Conservation (phyloP, 805 yeast genomes). For the Starmerella asiatica region DNA sequence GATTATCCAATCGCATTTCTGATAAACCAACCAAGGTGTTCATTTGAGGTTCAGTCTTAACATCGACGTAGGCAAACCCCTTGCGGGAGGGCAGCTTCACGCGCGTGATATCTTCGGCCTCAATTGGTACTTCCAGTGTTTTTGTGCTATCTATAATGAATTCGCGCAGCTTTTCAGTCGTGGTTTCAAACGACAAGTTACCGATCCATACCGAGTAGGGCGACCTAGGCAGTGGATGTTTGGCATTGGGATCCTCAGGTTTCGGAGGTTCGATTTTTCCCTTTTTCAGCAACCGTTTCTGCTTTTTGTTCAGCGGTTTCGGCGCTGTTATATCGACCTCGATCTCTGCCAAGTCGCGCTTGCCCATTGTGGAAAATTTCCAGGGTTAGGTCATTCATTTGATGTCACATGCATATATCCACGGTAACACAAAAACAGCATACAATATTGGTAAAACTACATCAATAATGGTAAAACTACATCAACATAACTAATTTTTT, state of each 20-base stretch:
- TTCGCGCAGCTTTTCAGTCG: constrained; percentile 54
- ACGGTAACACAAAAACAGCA: too few relatives aligned
- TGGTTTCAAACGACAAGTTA: constrained; percentile 73
- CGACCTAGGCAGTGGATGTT: constrained; percentile 18
- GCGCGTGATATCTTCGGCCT: constrained; percentile 52
- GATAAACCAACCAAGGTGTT: constrained; percentile 49
- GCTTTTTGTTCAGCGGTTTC: constrained; percentile 81
- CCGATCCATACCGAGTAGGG: constrained; percentile 82
- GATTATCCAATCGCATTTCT: constrained; percentile 64
- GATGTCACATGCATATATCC: too few relatives aligned
- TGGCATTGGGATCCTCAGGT: constrained; percentile 23
- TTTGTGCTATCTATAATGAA: constrained; percentile 45
- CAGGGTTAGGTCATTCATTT: too few relatives aligned
- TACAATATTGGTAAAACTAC: too few relatives aligned
- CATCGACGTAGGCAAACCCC: constrained; percentile 84
- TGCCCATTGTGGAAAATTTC: constrained; percentile 7
- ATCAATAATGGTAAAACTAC: too few relatives aligned
- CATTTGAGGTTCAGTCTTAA: constrained; percentile 47
- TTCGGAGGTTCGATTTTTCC: constrained; percentile 30
- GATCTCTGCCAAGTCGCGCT: constrained; percentile 28
- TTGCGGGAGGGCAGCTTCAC: constrained; percentile 63
- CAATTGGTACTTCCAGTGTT: constrained; percentile 25
- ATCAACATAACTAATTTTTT: too few relatives aligned
- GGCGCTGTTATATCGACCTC: constrained; percentile 39
- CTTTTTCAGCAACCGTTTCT: constrained; percentile 69